A percentile compares a stretch with the other conserved stretches of the same genome.
Evolutionary conservation across 1,284 basidiomycete species (phyloP).

Genomic region (Calocybe gambosa): DNA sequence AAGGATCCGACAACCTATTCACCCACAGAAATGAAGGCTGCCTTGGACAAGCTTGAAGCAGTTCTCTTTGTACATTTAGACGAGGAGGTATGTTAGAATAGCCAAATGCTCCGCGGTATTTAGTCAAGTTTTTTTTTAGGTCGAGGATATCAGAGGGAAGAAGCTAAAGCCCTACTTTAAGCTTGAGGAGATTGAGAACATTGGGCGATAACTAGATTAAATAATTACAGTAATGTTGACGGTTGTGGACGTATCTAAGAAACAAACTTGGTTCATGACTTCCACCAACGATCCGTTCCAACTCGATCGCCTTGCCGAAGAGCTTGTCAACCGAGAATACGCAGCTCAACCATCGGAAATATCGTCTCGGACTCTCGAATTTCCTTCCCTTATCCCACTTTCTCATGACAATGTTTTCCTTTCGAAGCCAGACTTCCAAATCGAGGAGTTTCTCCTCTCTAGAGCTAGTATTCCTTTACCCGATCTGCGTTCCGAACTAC

Average conservation of each 20-base stretch:
- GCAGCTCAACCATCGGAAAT: constrained; percentile 14
- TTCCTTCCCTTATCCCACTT: constrained; percentile 74
- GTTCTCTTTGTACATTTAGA: constrained; percentile 66
- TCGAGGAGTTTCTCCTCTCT: constrained; percentile 86
- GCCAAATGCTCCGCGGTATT: neutral
- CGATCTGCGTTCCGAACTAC: constrained; percentile 81
- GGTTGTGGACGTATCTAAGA: neutral
- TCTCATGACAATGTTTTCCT: constrained; percentile 77
- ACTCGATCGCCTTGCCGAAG: constrained; percentile 66
- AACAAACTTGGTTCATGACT: neutral
- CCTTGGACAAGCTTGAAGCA: constrained; percentile 57
- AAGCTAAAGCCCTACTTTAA: constrained; percentile 65
- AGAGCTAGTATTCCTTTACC: constrained; percentile 82
- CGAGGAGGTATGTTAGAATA: constrained; percentile 44
- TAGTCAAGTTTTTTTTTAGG: constrained; percentile 23
- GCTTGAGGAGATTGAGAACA: constrained; percentile 49
- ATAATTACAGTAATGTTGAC: neutral
- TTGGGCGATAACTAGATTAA: constrained; percentile 24
- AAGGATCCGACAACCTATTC: constrained; percentile 49
- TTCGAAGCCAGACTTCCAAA: constrained; percentile 63
- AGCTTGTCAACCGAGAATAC: constrained; percentile 56
- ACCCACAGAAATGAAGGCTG: constrained; percentile 48
- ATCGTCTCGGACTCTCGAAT: constrained; percentile 33
- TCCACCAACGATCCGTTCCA: constrained; percentile 47
- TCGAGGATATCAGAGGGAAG: constrained; percentile 50